Evolutionary conservation across 345 rosid genomes (phyloP).

Genomic region (Gossypium herbaceum): DNA sequence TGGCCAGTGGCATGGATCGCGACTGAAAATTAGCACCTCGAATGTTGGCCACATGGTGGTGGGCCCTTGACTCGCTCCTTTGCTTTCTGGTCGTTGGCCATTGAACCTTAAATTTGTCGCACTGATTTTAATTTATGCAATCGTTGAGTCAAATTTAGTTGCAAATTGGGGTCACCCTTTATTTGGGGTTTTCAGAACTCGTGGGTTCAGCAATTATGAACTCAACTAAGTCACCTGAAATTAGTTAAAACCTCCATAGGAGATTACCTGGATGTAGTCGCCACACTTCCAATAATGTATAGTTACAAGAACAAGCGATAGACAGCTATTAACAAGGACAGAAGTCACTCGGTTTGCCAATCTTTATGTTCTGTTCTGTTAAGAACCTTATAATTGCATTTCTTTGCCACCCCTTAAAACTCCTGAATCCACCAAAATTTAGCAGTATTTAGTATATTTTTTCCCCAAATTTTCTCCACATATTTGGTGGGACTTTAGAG

Average conservation of each 20-base stretch:
- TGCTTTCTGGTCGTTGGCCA: not conserved
- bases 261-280: not conserved
- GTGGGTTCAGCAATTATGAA: not conserved
- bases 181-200: not conserved
- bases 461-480: not conserved
- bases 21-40: conserved; percentile 18
- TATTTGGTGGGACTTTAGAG: not conserved
- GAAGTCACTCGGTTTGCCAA: conserved; percentile 21
- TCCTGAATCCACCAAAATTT: conserved; percentile 25
- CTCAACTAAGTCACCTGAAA: not conserved
- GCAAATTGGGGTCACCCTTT: conserved; percentile 11
- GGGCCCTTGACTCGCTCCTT: conserved; percentile 20
- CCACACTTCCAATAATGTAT: not conserved
- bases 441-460: not conserved
- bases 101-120: conserved; percentile 7
- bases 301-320: not conserved
- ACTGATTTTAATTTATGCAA: conserved; percentile 17
- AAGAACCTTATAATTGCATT: conserved; percentile 35
- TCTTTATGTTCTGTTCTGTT: conserved; percentile 32
- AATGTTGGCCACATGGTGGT: conserved; percentile 23
- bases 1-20: conserved; percentile 12
- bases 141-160: conserved; percentile 19
- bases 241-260: not conserved
- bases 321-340: conserved; percentile 1
- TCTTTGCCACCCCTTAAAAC: conserved; percentile 46